A percentile compares a stretch with the other conserved stretches of the same genome.
Evolutionary conservation across 2,329 filamentous ascomycete genomes (phyloP).

Genomic region (Helotiales sp.): DNA sequence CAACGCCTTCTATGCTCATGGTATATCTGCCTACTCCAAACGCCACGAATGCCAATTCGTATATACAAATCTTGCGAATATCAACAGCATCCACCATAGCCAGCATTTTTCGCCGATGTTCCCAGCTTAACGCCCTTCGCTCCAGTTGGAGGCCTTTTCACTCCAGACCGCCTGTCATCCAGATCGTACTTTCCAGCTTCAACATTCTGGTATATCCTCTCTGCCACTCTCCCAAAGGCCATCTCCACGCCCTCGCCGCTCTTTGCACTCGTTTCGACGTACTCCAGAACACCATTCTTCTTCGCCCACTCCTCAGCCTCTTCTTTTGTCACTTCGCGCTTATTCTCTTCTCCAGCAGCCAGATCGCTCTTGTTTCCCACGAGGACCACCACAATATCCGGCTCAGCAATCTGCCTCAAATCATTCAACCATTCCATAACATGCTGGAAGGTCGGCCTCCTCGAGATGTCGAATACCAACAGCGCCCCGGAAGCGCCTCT

Average conservation of each 20-base stretch:
- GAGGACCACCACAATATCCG: conserved; percentile 89
- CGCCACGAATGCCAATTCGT: background rate
- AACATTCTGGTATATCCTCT: conserved; percentile 95
- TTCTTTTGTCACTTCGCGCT: conserved; percentile 75
- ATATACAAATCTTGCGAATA: conserved; percentile 2
- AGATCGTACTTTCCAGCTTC: conserved; percentile 88
- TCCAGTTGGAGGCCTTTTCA: conserved; percentile 69
- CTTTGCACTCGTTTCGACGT: conserved; percentile 96
- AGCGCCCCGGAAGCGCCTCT: conserved; percentile 69
- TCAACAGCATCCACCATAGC: conserved; percentile 32
- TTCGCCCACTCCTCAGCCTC: conserved; percentile 91
- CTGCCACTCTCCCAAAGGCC: conserved; percentile 90
- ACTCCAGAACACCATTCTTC: conserved; percentile 82
- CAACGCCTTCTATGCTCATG: conserved; percentile 24
- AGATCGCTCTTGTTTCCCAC: conserved; percentile 96
- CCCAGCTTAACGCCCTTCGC: conserved; percentile 46
- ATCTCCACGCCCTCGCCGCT: conserved; percentile 91
- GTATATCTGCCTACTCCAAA: conserved; percentile 22
- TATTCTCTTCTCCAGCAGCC: conserved; percentile 55
- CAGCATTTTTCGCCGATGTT: conserved; percentile 19
- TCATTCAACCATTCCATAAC: conserved; percentile 94
- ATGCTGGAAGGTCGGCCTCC: conserved; percentile 80
- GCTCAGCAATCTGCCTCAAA: conserved; percentile 90
- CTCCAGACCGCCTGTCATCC: conserved; percentile 87
- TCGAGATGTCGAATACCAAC: conserved; percentile 92